Base-by-base conservation (phyloP, 179 eudicot species). In the Actinidia arguta region DNA sequence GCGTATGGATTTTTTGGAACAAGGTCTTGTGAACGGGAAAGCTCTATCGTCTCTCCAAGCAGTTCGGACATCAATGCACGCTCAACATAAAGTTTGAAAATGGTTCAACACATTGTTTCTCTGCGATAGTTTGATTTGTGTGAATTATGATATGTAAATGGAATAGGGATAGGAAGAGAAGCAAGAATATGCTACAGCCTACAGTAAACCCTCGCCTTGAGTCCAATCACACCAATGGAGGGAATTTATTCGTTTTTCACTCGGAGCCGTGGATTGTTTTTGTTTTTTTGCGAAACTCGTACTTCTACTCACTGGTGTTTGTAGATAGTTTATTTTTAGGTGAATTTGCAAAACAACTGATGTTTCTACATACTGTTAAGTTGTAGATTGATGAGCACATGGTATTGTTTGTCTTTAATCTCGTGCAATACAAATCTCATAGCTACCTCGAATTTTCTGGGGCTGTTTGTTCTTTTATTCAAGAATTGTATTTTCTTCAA, bases 1-100 rank as follows among this genome's bases (percentile, higher is more conserved):
- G 46, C 94, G 99, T 17, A 92, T 90, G 73, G 99, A 95, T 87
- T 94, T 94, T 85, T 71, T 89, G 76, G 94, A 95, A 62, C 99
- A 93, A 88, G 71, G 92, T 78, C 88, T 93, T 69, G 97, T 95
- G 88, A 95, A 95, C 82, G 98, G 98, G 77, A 94, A 87, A 81
- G 71, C 94, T 67, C 54, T 94, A 47, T 64, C 93, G 54, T 79
- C 88, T 76, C 85, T 77, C 71, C 90, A 89, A 61, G 91, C 91
- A 8, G 81, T 91, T 71, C 88, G 76, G 44, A 80, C 94, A 66
- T 90, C 97, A 64, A 89, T 95, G 51, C 79, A 78, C 64, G 97
- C 98, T 31, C 95, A 94, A 81, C 96, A 94, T 83, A 94, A 93
- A 88, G 88, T 93, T 25, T 90, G 86, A 87, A 79, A 79, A 63